Evolutionary conservation across 2,329 filamentous ascomycete genomes (phyloP).

Genomic region (Colletotrichum cuscutae): DNA sequence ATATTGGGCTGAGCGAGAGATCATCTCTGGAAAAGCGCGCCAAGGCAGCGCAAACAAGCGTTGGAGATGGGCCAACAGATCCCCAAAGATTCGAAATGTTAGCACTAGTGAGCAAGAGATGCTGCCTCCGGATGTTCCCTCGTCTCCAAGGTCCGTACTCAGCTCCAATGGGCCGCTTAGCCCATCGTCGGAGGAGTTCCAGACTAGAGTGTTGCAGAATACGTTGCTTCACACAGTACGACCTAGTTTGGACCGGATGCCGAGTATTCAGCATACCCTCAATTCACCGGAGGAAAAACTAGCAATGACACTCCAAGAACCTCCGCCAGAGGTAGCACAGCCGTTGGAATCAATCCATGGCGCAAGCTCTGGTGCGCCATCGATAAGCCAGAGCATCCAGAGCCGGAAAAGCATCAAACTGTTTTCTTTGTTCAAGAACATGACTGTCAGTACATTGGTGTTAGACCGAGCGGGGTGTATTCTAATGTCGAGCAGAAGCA

Average conservation of each 20-base stretch:
- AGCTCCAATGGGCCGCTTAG: conserved; percentile 44
- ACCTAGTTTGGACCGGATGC: background rate
- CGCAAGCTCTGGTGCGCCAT: background rate
- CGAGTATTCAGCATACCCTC: conserved; percentile 21
- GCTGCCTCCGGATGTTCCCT: background rate
- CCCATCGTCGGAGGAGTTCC: conserved; percentile 58
- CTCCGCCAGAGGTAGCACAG: background rate
- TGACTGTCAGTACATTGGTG: background rate
- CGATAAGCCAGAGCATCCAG: conserved; percentile 1
- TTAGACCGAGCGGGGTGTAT: background rate
- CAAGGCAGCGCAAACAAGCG: conserved; percentile 47
- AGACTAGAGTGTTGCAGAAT: conserved; percentile 58
- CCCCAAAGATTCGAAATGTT: conserved; percentile 40
- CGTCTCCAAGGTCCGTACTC: background rate
- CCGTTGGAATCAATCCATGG: background rate
- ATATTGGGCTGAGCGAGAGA: conserved; percentile 70
- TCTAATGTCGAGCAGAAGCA: conserved; percentile 9
- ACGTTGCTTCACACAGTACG: conserved; percentile 27
- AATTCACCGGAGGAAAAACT: background rate
- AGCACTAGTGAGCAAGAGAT: conserved; percentile 46
- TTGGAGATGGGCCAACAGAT: conserved; percentile 54
- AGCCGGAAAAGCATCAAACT: background rate
- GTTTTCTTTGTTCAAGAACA: conserved; percentile 14
- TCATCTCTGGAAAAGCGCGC: conserved; percentile 38
- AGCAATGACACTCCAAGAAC: background rate